Conservation (phyloP, 2,329 filamentous ascomycete genomes). For the Pseudocercospora fijiensis region DNA sequence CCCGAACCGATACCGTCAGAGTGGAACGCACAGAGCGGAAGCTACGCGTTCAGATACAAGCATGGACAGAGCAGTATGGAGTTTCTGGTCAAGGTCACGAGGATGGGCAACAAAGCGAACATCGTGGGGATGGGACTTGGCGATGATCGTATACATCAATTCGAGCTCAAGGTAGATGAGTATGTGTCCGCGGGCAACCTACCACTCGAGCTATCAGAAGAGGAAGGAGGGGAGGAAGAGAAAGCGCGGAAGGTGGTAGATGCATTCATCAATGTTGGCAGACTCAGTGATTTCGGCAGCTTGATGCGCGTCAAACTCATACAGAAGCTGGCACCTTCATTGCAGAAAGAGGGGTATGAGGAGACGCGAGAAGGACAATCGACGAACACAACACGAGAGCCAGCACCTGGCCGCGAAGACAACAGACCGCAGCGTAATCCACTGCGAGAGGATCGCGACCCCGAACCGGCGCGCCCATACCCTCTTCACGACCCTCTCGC, state of each 20-base stretch:
- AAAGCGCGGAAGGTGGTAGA: slow-evolving; percentile 49
- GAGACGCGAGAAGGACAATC: slow-evolving; percentile 45
- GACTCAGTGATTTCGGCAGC: slow-evolving; percentile 66
- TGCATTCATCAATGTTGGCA: slow-evolving; percentile 71
- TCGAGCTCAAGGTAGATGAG: slow-evolving; percentile 73
- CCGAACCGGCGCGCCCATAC: slow-evolving; percentile 63
- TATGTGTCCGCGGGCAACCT: slow-evolving; percentile 66
- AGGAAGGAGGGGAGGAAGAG: slow-evolving; percentile 38
- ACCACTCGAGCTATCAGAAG: slow-evolving; percentile 42
- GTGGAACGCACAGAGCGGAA: slow-evolving; percentile 75
- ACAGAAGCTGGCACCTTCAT: slow-evolving; percentile 75
- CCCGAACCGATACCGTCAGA: slow-evolving; percentile 65
- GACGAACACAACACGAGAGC: slow-evolving; percentile 16
- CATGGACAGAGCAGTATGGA: slow-evolving; percentile 82
- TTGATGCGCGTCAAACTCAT: slow-evolving; percentile 77
- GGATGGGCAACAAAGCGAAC: slow-evolving; percentile 80
- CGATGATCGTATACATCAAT: slow-evolving; percentile 75
- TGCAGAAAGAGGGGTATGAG: slow-evolving; percentile 77
- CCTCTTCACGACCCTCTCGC: slow-evolving; percentile 62
- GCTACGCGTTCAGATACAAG: slow-evolving; percentile 79
- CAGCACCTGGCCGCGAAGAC: slow-evolving; percentile 30
- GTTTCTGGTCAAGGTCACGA: slow-evolving; percentile 77
- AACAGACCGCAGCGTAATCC: slow-evolving; percentile 46
- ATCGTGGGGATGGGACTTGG: slow-evolving; percentile 75
- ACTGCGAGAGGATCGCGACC: slow-evolving; percentile 54